These are phyloP conservation scores for Pelargonium fulgidum DNA, from an alignment of 441 rosid genomes.

Conservation along the genomic window DNA sequence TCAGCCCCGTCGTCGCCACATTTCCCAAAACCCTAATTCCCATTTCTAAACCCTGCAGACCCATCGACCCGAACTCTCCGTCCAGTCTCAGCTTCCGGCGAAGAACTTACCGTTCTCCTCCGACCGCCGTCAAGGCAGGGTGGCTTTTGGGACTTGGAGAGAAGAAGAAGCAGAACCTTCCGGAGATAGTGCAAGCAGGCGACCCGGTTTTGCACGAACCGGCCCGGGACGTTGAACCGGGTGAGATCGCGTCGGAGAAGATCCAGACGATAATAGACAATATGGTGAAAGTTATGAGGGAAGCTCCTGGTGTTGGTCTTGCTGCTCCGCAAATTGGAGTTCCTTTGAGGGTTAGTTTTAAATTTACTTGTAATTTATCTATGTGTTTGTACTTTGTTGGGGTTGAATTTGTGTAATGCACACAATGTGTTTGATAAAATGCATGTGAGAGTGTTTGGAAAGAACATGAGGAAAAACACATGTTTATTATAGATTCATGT, in stretches of 20 bases:
- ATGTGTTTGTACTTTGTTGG: neutral
- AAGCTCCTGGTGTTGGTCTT: conserved; percentile 88
- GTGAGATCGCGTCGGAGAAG: conserved; percentile 66
- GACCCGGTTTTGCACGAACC: conserved; percentile 87
- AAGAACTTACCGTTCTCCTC: conserved; percentile 28
- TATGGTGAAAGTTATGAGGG: conserved; percentile 67
- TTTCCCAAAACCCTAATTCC: conserved; percentile 19
- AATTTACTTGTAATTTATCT: neutral
- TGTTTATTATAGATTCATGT: too few species aligned
- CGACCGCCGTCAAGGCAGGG: conserved; percentile 53
- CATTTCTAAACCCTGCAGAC: neutral
- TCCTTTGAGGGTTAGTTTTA: conserved; percentile 49
- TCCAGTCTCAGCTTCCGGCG: conserved; percentile 14
- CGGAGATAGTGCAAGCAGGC: conserved; percentile 68
- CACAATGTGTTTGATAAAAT: neutral
- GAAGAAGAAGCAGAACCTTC: conserved; percentile 39
- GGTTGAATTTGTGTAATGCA: conserved; percentile 2
- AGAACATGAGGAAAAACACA: neutral
- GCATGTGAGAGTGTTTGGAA: neutral
- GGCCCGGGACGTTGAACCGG: conserved; percentile 64
- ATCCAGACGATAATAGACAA: conserved; percentile 76
- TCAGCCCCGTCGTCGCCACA: conserved; percentile 16
- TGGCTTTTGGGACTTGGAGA: conserved; percentile 78
- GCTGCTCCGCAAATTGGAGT: conserved; percentile 96
- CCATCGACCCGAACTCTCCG: neutral